Percentiles rank a stretch among this genome's conserved stretches.
Conservation (phyloP, 2,329 filamentous ascomycete genomes). For the Fusarium cyanostomum region DNA sequence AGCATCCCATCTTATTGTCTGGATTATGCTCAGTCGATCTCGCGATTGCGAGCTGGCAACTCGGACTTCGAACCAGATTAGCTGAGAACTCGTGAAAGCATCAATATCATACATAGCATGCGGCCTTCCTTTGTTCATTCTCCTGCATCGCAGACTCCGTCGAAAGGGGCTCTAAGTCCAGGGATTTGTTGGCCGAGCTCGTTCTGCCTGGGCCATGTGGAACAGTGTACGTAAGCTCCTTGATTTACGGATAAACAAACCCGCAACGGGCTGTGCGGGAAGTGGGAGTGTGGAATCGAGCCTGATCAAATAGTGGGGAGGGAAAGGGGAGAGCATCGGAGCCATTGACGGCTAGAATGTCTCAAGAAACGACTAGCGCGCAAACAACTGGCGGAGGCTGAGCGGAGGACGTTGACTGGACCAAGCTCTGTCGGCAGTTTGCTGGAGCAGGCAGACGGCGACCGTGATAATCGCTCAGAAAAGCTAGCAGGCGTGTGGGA, state of each 20-base stretch:
- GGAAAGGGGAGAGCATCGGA: constrained; percentile 29
- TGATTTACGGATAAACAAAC: constrained; percentile 6
- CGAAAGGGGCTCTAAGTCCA: constrained; percentile 17
- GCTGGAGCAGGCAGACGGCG: constrained; percentile 3
- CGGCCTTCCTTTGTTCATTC: not conserved
- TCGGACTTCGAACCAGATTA: not conserved
- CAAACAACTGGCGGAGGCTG: constrained; percentile 29
- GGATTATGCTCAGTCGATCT: constrained; percentile 11
- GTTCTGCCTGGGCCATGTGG: constrained; percentile 33
- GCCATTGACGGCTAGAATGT: constrained; percentile 41
- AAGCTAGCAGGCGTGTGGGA: constrained; percentile 2
- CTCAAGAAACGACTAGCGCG: constrained; percentile 42
- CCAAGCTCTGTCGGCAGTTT: constrained; percentile 33
- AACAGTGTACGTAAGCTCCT: constrained; percentile 41
- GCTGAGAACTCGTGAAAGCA: not conserved
- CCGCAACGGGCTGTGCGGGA: constrained; percentile 30
- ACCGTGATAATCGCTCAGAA: not conserved
- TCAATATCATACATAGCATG: not conserved
- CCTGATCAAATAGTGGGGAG: constrained; percentile 32
- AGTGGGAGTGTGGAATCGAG: constrained; percentile 31
- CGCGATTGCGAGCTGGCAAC: not conserved
- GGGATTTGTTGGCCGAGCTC: constrained; percentile 20
- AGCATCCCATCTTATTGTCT: constrained; percentile 14
- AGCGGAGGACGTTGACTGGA: constrained; percentile 18
- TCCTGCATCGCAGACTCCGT: not conserved